Evolutionary conservation across 1,139 yeast species (phyloP).

Genomic region (Scheffersomyces stambukii): DNA sequence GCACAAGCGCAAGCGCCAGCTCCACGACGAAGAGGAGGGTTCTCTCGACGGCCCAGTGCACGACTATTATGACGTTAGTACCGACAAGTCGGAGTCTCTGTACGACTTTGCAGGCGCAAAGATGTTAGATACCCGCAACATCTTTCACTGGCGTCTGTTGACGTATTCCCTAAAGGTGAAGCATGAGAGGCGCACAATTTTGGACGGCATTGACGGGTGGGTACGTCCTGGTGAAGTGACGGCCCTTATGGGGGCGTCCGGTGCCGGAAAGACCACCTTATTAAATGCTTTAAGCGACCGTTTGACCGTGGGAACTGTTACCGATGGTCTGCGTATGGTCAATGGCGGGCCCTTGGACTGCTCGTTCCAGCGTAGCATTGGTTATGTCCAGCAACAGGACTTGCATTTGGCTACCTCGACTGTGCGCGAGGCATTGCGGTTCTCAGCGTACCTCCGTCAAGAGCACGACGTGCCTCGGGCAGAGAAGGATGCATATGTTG

Average conservation of each 20-base stretch:
- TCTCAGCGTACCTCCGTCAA: conserved; percentile 36
- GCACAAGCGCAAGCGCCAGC: conserved; percentile 18
- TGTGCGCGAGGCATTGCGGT: conserved; percentile 34
- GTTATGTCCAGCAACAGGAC: conserved; percentile 41
- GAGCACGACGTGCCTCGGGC: conserved; percentile 22
- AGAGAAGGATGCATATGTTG: conserved; percentile 34
- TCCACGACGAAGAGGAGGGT: not conserved
- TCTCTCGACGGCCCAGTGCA: not conserved
- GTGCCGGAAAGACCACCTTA: conserved; percentile 34
- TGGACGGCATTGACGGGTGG: conserved; percentile 70
- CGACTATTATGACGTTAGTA: conserved; percentile 9
- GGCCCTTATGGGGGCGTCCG: conserved; percentile 31
- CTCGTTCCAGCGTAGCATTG: conserved; percentile 38
- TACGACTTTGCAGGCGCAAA: conserved; percentile 27
- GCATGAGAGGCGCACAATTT: conserved; percentile 55
- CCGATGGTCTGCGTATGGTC: conserved; percentile 33
- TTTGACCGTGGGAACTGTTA: conserved; percentile 29
- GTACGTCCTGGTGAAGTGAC: conserved; percentile 31
- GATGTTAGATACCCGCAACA: conserved; percentile 20
- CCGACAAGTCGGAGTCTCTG: conserved; percentile 17
- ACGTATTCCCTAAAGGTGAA: conserved; percentile 71
- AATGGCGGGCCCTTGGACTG: conserved; percentile 30
- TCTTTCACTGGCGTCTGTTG: conserved; percentile 77
- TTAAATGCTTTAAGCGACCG: conserved; percentile 31
- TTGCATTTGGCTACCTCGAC: conserved; percentile 34